These are phyloP conservation scores for Yamadazyma siamensis DNA, from an alignment of 1,139 yeast species.

Conservation along the genomic window DNA sequence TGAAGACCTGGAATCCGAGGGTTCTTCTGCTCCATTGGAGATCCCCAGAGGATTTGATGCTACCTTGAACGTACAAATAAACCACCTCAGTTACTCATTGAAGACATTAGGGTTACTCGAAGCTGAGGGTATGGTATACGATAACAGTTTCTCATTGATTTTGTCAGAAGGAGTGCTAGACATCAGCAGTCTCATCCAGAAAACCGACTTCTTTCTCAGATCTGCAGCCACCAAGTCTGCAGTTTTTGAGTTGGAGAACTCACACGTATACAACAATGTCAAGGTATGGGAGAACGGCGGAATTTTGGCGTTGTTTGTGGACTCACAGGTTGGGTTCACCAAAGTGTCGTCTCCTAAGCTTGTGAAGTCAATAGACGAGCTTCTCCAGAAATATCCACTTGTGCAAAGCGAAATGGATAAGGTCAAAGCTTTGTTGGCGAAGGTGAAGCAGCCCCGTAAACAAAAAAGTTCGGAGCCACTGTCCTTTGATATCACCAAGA, in stretches of 20 bases:
- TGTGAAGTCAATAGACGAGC: constrained; percentile 17
- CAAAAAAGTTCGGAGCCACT: no score
- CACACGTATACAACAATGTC: constrained; percentile 24
- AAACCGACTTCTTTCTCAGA: constrained; percentile 13
- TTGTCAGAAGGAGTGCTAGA: constrained; percentile 15
- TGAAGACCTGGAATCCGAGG: no score
- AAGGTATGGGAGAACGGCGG: constrained; percentile 16
- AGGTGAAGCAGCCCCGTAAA: not conserved
- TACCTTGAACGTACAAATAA: constrained; percentile 18
- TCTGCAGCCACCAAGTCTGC: constrained; percentile 11
- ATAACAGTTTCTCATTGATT: constrained; percentile 16
- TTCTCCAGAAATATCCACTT: constrained; percentile 12
- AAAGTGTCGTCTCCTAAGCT: constrained; percentile 31
- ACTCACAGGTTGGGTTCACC: constrained; percentile 30
- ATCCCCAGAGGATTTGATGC: no score
- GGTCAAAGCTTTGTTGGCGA: constrained; percentile 6
- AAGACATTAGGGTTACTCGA: constrained; percentile 17
- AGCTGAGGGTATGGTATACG: constrained; percentile 14
- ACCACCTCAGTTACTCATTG: constrained; percentile 20
- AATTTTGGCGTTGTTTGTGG: constrained; percentile 16
- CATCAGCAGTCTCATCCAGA: constrained; percentile 20
- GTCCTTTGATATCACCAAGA: constrained; percentile 1
- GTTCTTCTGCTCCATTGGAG: no score
- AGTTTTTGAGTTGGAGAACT: constrained; percentile 28
- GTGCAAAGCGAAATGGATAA: constrained; percentile 17